Evolutionary conservation across 2,329 filamentous ascomycete genomes (phyloP).

Genomic region (Penicillium verrucosum): DNA sequence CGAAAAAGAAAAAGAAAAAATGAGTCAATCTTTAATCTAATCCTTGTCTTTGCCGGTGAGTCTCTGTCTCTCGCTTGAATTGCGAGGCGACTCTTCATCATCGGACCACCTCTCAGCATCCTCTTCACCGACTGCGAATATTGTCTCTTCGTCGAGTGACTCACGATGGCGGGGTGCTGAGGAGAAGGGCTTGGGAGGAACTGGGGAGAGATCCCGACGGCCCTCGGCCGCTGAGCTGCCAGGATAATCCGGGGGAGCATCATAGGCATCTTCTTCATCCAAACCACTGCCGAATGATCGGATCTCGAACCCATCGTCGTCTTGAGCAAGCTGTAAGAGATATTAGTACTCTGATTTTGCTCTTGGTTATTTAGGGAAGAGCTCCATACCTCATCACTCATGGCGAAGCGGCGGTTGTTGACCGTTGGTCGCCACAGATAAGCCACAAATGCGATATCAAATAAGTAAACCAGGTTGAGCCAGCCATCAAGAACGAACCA

Average conservation of each 20-base stretch:
- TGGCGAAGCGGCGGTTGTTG: constrained; percentile 95
- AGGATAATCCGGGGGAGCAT: constrained; percentile 34
- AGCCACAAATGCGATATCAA: constrained; percentile 86
- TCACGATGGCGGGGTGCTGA: constrained; percentile 52
- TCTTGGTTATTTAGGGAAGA: background rate
- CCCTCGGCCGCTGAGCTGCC: constrained; percentile 30
- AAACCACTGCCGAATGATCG: constrained; percentile 78
- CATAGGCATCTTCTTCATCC: constrained; percentile 58
- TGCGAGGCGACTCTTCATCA: constrained; percentile 54
- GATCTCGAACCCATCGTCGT: constrained; percentile 97
- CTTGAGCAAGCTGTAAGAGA: constrained; percentile 71
- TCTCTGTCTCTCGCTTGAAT: constrained; percentile 50
- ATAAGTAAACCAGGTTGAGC: constrained; percentile 94
- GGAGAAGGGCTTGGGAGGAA: constrained; percentile 52
- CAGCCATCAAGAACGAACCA: constrained; percentile 98
- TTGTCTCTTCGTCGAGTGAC: constrained; percentile 82
- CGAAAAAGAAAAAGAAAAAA: background rate
- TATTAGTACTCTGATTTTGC: constrained; percentile 29
- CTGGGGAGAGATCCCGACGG: constrained; percentile 38
- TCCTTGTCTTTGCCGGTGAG: constrained; percentile 46
- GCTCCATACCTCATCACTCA: constrained; percentile 80
- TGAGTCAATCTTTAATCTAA: background rate
- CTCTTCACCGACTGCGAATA: constrained; percentile 79
- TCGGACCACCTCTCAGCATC: constrained; percentile 83
- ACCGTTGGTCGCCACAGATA: constrained; percentile 96